Evolutionary conservation across 495 filamentous ascomycete species (phyloP), one percentile per base, ranked within the genome.

Genomic region (Pyronema omphalodes): DNA sequence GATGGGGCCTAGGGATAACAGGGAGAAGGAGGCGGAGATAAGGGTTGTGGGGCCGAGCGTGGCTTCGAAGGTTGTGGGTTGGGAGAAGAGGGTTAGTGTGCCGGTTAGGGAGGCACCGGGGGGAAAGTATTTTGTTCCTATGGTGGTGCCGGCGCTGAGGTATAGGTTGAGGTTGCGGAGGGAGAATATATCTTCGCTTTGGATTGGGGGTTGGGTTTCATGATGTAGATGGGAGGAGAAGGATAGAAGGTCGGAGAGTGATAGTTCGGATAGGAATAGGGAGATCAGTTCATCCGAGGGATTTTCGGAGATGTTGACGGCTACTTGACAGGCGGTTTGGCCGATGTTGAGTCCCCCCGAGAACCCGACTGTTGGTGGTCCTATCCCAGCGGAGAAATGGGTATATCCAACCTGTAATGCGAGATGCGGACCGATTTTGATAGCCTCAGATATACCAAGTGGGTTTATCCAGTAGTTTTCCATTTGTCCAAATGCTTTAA

Each of bases 51-150:
- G 29, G 19, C 57, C 59, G 9, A 61, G 15, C 11, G 57, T 60
- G 19, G 50, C 56, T 19, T 60, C 57, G 1, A 60, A 18, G 6
- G 37, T 51, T 0, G 59, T 55, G 9, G 51, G 19, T 9, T 54
- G 46, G 7, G 58, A 54, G 12, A 61, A 60, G 23, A 61, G 34
- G 5, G 53, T 46, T 40, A 60, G 51, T 9, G 54, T 51, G 12
- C 51, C 59, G 11, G 18, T 55, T 19, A 61, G 46, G 1, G 50
- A 51, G 37, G 51, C 57, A 1, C 58, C 58, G 7, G 50, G 39
- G 7, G 59, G 59, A 12, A 60, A 61, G 37, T 57, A 51, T 11
- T 54, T 60, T n/a, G 50, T 61, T 9, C 59, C 59, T 23, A 61
- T 57, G 3, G 49, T 57, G 12, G 44, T 41, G 6, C 58, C 59